Base-by-base conservation (phyloP, 2,329 filamentous ascomycete species). In the Tothia fuscella region DNA sequence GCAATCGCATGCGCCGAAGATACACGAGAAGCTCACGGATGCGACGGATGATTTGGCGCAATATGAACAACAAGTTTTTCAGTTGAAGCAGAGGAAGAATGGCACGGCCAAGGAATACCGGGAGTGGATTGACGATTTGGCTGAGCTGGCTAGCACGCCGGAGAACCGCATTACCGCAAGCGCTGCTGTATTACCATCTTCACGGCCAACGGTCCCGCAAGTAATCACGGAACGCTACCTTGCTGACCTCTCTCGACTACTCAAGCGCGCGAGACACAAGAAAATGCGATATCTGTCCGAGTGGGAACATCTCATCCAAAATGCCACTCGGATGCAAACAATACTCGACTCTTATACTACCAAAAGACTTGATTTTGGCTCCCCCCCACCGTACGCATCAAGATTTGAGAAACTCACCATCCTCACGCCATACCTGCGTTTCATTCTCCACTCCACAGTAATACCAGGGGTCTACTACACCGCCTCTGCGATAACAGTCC, bases 71-170 rank as follows among this genome's bases (percentile, higher is more conserved):
- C 85, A 93, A 55, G 81, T 96, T 3, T 64, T 72, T 16, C 83
- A 91, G 56, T 68, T 98, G 30, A 77, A 80, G 49, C 77, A 80
- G 49, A 76, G 87, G 50, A 95, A 94, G 65, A 80, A 76, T 3
- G 85, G 82, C 13, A 83, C 78, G 19, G 79, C 84, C 4, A 66
- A 68, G 42, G 74, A 82, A 31, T 91, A 88, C 54, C 76, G 80
- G 50, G 88, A 94, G 51, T 98, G 91, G 91, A 93, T 98, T 49
- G 89, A 96, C 50, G 91, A 98, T 55, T 66, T 98, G 24, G 79
- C 77, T 3, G 89, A 96, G 48, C 75, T 80, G 48, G 78, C 78
- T 33, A 28, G 74, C 51, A 60, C 85, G 5, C 74, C 79, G 2
- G 53, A 59, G 16, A 14, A 25, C 20, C 49, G 51, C 21, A 48